A percentile compares a stretch with the other conserved stretches of the same genome.
phyloP scores from a whole-genome alignment of 2,329 filamentous ascomycete genomes.

The Pestalotiopsis sp. region DNA sequence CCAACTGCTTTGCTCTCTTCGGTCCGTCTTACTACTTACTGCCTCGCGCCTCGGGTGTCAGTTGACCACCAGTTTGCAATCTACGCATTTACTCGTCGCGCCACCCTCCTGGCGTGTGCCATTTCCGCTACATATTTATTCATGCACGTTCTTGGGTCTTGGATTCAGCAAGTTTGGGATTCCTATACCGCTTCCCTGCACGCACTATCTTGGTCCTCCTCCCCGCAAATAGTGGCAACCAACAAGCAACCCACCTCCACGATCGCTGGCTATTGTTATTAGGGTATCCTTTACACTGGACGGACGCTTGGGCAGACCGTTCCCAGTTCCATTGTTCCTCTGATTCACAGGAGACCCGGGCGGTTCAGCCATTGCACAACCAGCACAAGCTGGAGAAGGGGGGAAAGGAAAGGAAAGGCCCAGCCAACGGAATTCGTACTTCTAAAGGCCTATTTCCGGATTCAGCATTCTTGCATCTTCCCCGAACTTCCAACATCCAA shows the following conservation, averaged over 20 bases:
- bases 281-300: neutral
- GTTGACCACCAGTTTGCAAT: neutral
- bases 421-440: slow-evolving; percentile 7
- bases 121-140: slow-evolving; percentile 9
- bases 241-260: slow-evolving; percentile 10
- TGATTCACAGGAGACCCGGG: slow-evolving; percentile 8
- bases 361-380: slow-evolving; percentile 11
- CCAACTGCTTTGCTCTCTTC: neutral
- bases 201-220: neutral
- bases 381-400: neutral
- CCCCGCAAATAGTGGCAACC: slow-evolving; percentile 22
- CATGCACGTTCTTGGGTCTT: slow-evolving; percentile 1
- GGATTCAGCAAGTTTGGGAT: neutral
- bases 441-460: slow-evolving; percentile 13
- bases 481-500: slow-evolving; percentile 11
- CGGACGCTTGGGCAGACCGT: neutral
- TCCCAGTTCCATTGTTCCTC: slow-evolving; percentile 9
- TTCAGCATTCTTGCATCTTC: slow-evolving; percentile 12
- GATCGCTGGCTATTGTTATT: slow-evolving; percentile 7
- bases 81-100: neutral
- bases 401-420: neutral
- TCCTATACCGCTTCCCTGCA: slow-evolving; percentile 8
- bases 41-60: neutral
- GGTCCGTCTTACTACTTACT: neutral
- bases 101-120: neutral